Conservation (phyloP, 2,329 filamentous ascomycete genomes). For the Dactylellina parvicollis region DNA sequence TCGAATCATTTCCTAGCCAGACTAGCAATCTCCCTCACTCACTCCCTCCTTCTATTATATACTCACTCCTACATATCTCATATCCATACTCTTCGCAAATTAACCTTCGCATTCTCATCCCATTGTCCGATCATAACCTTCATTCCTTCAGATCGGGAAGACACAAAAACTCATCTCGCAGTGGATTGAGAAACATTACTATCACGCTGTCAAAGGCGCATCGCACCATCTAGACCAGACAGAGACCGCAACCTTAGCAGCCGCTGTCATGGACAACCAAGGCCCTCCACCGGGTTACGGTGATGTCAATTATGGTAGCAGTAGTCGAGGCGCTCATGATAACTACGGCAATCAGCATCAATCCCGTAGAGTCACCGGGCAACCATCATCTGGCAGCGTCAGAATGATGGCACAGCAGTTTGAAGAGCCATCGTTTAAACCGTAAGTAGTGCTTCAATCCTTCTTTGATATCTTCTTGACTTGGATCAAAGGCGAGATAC, state of each 20-base stretch:
- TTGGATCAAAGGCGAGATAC: not conserved
- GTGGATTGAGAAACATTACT: too few relatives aligned
- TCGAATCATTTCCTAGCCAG: not conserved
- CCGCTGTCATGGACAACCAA: slow-evolving; percentile 53
- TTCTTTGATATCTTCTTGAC: not conserved
- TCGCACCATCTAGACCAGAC: not conserved
- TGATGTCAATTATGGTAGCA: slow-evolving; percentile 23
- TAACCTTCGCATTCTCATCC: slow-evolving; percentile 14
- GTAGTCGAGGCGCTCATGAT: slow-evolving; percentile 27
- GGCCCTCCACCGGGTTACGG: slow-evolving; percentile 48
- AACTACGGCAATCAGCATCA: slow-evolving; percentile 28
- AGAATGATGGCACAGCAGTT: slow-evolving; percentile 50
- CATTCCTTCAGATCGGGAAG: slow-evolving; percentile 14
- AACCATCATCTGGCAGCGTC: slow-evolving; percentile 46
- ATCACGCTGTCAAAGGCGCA: too few relatives aligned
- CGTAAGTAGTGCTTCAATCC: slow-evolving; percentile 26
- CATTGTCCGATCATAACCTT: not conserved
- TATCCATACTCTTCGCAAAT: not conserved
- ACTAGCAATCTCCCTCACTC: not conserved
- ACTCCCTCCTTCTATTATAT: not conserved
- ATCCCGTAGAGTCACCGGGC: slow-evolving; percentile 41
- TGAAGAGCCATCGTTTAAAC: slow-evolving; percentile 34
- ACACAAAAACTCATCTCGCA: not conserved
- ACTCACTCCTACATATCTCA: not conserved
- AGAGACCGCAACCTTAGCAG: not conserved